Evolutionary conservation across 1,284 basidiomycete species (phyloP), one percentile per base, ranked within the genome.

Genomic region (Tetrapyrgos nigripes): DNA sequence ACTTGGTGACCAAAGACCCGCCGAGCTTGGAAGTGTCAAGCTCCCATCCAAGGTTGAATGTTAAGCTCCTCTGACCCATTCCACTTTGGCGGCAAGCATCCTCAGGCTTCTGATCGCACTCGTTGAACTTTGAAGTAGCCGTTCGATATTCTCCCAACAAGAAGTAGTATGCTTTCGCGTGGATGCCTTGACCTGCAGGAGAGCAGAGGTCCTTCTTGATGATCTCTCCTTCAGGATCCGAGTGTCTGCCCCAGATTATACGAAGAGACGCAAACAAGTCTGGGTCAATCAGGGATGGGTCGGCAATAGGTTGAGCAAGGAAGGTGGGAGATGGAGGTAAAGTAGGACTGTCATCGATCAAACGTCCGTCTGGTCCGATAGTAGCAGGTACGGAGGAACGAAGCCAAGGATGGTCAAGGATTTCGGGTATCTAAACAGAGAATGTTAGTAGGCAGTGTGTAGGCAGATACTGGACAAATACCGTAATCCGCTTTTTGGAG

Each of bases 101-200:
- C 9, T 31, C 37, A 17, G 9, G 14, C 19, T 56, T 56, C 24
- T 17, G 29, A n/a, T 37, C 45, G 35, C 80, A 79, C 4, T 81
- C 80, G 70, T 85, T 85, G 53, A 74, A 91, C 83, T 74, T 88
- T 81, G 70, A 89, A 73, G 87, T 85, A 61, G 86, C 85, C 67
- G 92, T 91, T 54, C 92, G 85, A 74, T 96, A 94, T 71, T 87
- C 86, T 56, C 86, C 81, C 23, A 97, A 82, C 47, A 97, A 81
- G 72, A 93, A 95, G 70, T 97, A 97, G 74, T 97, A 96, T 0
- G 94, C 94, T 74, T 98, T 98, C 27, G 94, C 93, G 70, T 94
- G 88, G 3, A 88, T 89, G 60, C 85, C 92, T 71, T 84, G 75
- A 19, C 85, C 86, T 29, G 79, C 78, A 13, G 86, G 83, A 33